These are phyloP conservation scores for Gastrolobium villosum DNA, from an alignment of 306 rosid species.

Conservation along the genomic window DNA sequence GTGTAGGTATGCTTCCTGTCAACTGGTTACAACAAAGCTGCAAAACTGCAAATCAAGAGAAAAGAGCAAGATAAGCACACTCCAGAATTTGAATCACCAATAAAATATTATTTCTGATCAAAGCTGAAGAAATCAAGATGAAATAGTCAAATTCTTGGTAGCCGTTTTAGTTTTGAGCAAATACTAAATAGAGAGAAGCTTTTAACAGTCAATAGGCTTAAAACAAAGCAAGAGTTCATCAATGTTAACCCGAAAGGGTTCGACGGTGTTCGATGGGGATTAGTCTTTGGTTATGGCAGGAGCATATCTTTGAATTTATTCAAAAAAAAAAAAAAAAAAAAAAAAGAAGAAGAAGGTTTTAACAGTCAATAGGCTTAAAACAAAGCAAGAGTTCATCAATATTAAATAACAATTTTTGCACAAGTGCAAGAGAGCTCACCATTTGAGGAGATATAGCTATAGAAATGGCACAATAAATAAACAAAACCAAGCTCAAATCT, in stretches of 20 bases:
- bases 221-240: background rate
- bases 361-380: background rate
- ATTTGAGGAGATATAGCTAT: background rate
- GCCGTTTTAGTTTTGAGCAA: slow-evolving; percentile 19
- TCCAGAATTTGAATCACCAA: slow-evolving; percentile 6
- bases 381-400: background rate
- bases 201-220: background rate
- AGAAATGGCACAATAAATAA: background rate
- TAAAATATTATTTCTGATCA: slow-evolving; percentile 18
- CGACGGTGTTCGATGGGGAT: no score
- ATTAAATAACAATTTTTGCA: background rate
- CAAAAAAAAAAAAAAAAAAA: no score
- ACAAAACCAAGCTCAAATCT: slow-evolving; percentile 45
- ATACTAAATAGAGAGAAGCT: slow-evolving; percentile 1
- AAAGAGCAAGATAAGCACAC: slow-evolving; percentile 44
- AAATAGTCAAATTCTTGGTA: background rate
- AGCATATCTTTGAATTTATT: no score
- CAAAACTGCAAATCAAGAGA: slow-evolving; percentile 65
- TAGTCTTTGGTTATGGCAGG: no score
- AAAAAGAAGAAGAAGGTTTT: slow-evolving; percentile 4
- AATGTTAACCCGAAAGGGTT: no score
- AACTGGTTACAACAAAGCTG: slow-evolving; percentile 80
- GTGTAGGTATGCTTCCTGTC: slow-evolving; percentile 78
- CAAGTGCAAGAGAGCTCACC: background rate
- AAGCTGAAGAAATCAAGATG: background rate